phyloP scores from a whole-genome alignment of 352 stramenopile species.

The Pythium volutum region DNA sequence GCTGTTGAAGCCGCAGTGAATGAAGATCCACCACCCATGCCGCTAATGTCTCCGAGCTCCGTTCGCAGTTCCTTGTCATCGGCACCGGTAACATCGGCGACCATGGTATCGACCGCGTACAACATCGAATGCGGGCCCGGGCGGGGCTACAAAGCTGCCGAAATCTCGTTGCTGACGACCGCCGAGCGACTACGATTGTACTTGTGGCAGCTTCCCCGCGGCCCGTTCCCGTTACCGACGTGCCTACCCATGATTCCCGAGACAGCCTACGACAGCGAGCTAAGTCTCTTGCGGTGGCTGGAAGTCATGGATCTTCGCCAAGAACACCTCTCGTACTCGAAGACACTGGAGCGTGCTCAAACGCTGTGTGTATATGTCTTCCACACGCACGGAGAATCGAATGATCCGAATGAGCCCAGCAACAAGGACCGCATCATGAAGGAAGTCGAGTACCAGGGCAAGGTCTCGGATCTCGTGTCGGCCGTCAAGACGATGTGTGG shows the following conservation, averaged over 20 bases:
- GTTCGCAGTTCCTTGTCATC: slow-evolving; percentile 14
- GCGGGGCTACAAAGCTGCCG: slow-evolving; percentile 81
- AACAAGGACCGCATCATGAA: slow-evolving; percentile 54
- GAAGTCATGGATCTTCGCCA: slow-evolving; percentile 77
- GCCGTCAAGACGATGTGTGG: slow-evolving; percentile 86
- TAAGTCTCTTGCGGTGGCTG: slow-evolving; percentile 72
- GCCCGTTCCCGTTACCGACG: slow-evolving; percentile 61
- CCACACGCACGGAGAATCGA: slow-evolving; percentile 72
- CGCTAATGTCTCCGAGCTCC: slow-evolving; percentile 22
- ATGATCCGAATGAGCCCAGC: slow-evolving; percentile 37
- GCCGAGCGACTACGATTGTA: slow-evolving; percentile 74
- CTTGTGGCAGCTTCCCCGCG: slow-evolving; percentile 79
- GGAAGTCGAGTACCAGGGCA: slow-evolving; percentile 81
- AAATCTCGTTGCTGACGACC: slow-evolving; percentile 63
- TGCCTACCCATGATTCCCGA: slow-evolving; percentile 61
- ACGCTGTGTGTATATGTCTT: slow-evolving; percentile 83
- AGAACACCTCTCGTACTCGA: slow-evolving; percentile 69
- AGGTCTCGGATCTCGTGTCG: slow-evolving; percentile 78
- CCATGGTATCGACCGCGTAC: slow-evolving; percentile 71
- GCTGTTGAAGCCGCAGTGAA: slow-evolving; percentile 38
- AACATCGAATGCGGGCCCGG: slow-evolving; percentile 84
- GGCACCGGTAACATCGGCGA: slow-evolving; percentile 21
- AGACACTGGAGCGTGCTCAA: slow-evolving; percentile 80
- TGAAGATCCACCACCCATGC: slow-evolving; percentile 3
- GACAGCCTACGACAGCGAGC: slow-evolving; percentile 61